Evolutionary conservation across 129 eudicot genomes (phyloP), one percentile per base, ranked within the genome.

Genomic region (Escallonia rubra): DNA sequence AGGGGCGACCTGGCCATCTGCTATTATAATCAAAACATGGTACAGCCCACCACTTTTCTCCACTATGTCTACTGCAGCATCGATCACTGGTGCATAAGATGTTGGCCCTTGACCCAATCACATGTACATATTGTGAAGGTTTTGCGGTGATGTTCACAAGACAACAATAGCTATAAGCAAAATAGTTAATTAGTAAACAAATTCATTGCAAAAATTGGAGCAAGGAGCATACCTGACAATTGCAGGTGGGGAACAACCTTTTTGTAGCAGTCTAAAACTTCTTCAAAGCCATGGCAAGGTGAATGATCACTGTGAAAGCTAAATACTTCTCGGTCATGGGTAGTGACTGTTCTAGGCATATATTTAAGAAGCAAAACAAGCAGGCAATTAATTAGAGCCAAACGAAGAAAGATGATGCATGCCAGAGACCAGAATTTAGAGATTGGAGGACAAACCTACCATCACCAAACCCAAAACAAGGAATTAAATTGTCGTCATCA

Each of bases 271-370:
- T 73, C 67, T 64, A 88, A 70, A 69, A 88, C 96, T 82, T 88
- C 96, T 78, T 88, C 96, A 75, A 88, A 88, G 43, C 96, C 96
- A 61, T 88, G 88, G 72, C 96, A 88, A 67, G 96, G 85, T 23
- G 91, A 74, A 46, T 70, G 79, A 71, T 88, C 89, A 5, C 65
- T 77, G 59, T 88, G 91, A 74, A 88, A 88, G 91, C 83, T 75
- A 64, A 88, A 88, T 57, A 88, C 96, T 64, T 75, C 81, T 69
- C 70, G 79, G 71, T 88, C 96, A 54, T 80, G 96, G 66, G 96
- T 88, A 16, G 85, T 82, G 62, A 68, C 91, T 85, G 71, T 52
- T 41, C 54, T 43, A 41, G 39, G 54, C 38, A 75, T 58, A 11
- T 14, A 3, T 43, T 11, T 6, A 15, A 12, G 12, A 41, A 46